Conservation (phyloP, 2,329 filamentous ascomycete species). For the Dactylellina drechsleri region DNA sequence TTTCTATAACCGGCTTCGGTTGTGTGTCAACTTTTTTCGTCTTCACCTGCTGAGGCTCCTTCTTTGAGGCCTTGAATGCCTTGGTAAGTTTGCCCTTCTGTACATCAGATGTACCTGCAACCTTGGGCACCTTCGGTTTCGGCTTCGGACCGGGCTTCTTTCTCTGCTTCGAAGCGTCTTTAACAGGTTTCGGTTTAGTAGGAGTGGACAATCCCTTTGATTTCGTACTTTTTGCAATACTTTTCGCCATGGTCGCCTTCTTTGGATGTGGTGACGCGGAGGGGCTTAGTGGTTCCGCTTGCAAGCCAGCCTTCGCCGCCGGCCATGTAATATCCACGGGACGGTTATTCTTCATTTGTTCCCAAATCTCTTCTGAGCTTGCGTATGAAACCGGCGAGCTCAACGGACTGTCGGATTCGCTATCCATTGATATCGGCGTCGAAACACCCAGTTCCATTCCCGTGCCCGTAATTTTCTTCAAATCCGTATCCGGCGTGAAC, state of each 20-base stretch:
- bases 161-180: conserved; percentile 22
- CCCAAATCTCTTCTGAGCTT: conserved; percentile 51
- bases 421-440: conserved; percentile 51
- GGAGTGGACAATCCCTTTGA: conserved; percentile 5
- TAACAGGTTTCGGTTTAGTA: conserved; percentile 25
- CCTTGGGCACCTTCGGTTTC: conserved; percentile 22
- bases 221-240: conserved; percentile 13
- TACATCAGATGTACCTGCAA: not conserved
- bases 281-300: conserved; percentile 31
- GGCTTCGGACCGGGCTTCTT: conserved; percentile 50
- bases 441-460: conserved; percentile 54
- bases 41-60: conserved; percentile 2
- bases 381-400: conserved; percentile 51
- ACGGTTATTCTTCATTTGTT: conserved; percentile 48
- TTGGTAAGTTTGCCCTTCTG: conserved; percentile 44
- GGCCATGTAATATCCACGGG: conserved; percentile 46
- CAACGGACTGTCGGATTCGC: conserved; percentile 48
- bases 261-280: conserved; percentile 50
- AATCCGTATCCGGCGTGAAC: conserved; percentile 46
- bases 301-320: conserved; percentile 38
- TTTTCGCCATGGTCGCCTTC: conserved; percentile 32
- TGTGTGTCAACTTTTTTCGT: conserved; percentile 1
- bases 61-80: conserved; percentile 44
- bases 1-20: conserved; percentile 4
- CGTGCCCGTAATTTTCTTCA: conserved; percentile 53